Evolutionary conservation across 2,329 filamentous ascomycete species (phyloP).

Genomic region (Mollisia scopiformis): DNA sequence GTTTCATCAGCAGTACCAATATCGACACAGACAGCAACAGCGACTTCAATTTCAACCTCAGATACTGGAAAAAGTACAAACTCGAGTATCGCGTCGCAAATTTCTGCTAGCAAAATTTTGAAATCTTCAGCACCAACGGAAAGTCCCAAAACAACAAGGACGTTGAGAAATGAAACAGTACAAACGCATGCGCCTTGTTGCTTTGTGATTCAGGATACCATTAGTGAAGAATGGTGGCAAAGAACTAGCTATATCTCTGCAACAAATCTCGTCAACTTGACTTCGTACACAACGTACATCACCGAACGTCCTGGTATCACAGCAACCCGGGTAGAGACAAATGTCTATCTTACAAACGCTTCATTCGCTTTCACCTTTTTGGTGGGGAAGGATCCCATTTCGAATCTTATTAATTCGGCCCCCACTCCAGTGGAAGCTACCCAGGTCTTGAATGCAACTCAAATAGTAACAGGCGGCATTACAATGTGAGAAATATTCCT

Average conservation of each 20-base stretch:
- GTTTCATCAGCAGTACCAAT: background rate
- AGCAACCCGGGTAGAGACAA: slow-evolving; percentile 4
- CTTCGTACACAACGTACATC: slow-evolving; percentile 18
- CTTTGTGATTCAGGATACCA: slow-evolving; percentile 23
- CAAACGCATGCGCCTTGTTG: slow-evolving; percentile 14
- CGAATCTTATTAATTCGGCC: slow-evolving; percentile 3
- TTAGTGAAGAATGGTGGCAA: slow-evolving; percentile 22
- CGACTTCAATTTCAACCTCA: background rate
- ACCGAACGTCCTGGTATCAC: slow-evolving; percentile 7
- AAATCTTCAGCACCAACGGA: no score
- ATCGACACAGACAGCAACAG: background rate
- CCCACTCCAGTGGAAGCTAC: background rate
- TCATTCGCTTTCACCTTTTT: slow-evolving; percentile 8
- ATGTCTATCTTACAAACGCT: slow-evolving; percentile 8
- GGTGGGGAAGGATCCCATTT: slow-evolving; percentile 16
- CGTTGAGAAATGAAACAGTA: background rate
- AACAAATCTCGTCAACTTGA: slow-evolving; percentile 15
- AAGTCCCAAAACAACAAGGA: background rate
- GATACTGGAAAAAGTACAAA: background rate
- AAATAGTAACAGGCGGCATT: slow-evolving; percentile 14
- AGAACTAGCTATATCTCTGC: slow-evolving; percentile 1
- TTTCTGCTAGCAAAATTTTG: no score
- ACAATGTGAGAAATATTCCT: slow-evolving; percentile 15
- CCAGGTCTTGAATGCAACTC: slow-evolving; percentile 9
- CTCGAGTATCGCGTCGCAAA: background rate